A percentile compares a stretch with the other conserved stretches of the same genome.
phyloP scores from a whole-genome alignment of 225 moss, liverwort and hornwort species.

The Polytrichum commune region DNA sequence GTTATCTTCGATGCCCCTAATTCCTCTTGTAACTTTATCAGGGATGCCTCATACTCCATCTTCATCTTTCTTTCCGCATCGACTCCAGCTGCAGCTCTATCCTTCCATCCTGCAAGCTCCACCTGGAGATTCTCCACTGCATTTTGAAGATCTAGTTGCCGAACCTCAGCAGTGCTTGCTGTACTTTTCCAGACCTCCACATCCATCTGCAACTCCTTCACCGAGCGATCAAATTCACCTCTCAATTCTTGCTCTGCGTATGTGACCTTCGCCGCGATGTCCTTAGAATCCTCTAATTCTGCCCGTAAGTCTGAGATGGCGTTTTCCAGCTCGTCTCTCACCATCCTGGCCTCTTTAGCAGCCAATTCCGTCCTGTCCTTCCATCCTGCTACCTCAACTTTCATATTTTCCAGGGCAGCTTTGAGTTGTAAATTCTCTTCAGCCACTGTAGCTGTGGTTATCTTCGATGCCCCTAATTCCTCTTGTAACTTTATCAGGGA shows the following conservation, averaged over 20 bases:
- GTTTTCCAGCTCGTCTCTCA: constrained; percentile 6
- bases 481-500: constrained; percentile 20
- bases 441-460: constrained; percentile 3
- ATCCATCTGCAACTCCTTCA: constrained; percentile 12
- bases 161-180: neutral
- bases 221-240: constrained; percentile 7
- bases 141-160: neutral
- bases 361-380: neutral
- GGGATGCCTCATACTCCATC: constrained; percentile 14
- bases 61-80: constrained; percentile 12
- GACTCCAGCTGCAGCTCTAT: constrained; percentile 16
- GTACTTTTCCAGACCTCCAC: constrained; percentile 11
- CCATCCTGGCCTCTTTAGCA: neutral
- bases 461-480: constrained; percentile 14
- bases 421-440: neutral
- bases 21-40: constrained; percentile 21
- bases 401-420: constrained; percentile 12
- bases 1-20: constrained; percentile 10
- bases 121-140: constrained; percentile 18
- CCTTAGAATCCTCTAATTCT: constrained; percentile 33
- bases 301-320: constrained; percentile 20
- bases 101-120: constrained; percentile 34
- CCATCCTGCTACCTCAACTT: constrained; percentile 19
- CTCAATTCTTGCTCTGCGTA: constrained; percentile 7
- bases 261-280: constrained; percentile 13